Evolutionary conservation across 2,329 filamentous ascomycete species (phyloP), one percentile per base, ranked within the genome.

Genomic region (Stagonosporopsis tanaceti): DNA sequence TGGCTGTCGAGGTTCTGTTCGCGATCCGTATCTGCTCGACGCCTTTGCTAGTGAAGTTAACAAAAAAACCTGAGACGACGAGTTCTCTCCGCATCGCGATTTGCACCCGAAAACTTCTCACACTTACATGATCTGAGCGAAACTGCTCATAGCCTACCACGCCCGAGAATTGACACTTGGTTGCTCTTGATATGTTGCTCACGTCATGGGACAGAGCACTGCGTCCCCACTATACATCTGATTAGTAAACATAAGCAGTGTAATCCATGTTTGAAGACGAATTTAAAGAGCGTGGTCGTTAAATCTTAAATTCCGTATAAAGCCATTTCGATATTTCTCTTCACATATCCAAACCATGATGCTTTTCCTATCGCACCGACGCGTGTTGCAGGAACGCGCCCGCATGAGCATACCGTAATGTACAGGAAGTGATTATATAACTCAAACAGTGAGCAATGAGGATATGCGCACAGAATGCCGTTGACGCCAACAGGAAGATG

Each of bases 391-490:
- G 35, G 27, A 39, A 34, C 38, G 30, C 52, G 28, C 38, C 32
- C n/a, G 44, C 48, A 32, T 42, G 28, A 22, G 14, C 48, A 48
- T 42, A 35, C 32, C 45, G 46, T 59, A 59, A 54, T 59, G 41
- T 59, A 59, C 56, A 59, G 53, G 46, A 59, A 50, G 22, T 48
- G 46, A 59, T 50, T 59, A 59, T 59, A 30, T 59, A 54, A 44
- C 46, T 35, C 46, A 42, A 17, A 40, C 20, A 47, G 40, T 38
- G 38, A 45, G 50, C 39, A 50, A 37, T 27, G 22, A 39, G 24
- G 28, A 59, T 54, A 53, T 54, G 56, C 56, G 56, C 56, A 47
- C 50, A 54, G 17, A 17, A 54, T 59, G 50, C 56, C 50, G 38
- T 30, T 42, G 50, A 59, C 50, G 50, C 56, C 56, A 41, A 44